Evolutionary conservation across 805 yeast genomes (phyloP).

Genomic region (Candida boidinii): DNA sequence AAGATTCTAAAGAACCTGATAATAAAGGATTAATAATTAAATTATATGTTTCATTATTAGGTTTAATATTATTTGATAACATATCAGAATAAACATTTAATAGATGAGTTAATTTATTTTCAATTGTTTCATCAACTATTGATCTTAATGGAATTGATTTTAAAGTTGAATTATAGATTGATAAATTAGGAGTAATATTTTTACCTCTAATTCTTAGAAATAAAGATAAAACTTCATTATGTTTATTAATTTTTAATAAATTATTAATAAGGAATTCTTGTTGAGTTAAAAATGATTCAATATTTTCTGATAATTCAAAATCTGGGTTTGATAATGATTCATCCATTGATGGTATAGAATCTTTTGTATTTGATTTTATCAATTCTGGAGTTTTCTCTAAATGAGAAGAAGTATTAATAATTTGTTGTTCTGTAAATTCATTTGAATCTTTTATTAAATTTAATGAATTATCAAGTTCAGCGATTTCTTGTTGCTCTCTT

Average conservation of each 20-base stretch:
- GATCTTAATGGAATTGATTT: constrained; percentile 43
- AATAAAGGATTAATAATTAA: constrained; percentile 42
- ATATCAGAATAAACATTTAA: constrained; percentile 64
- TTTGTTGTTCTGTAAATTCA: background rate
- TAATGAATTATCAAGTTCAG: background rate
- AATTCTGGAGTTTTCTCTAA: too few species aligned
- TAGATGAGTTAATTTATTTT: constrained; percentile 52
- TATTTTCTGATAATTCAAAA: too few species aligned
- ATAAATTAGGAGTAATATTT: constrained; percentile 39
- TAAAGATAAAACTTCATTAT: constrained; percentile 26
- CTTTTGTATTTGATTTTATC: too few species aligned
- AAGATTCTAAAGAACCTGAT: constrained; percentile 36
- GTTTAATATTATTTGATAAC: constrained; percentile 44
- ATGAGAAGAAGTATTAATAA: background rate
- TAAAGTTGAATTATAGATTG: constrained; percentile 45
- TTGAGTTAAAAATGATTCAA: background rate
- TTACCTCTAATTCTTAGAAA: constrained; percentile 22
- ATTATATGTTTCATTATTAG: constrained; percentile 46
- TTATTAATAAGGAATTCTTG: constrained; percentile 18
- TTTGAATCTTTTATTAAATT: background rate
- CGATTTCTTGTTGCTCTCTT: too few species aligned
- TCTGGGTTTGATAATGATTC: too few species aligned
- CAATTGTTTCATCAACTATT: constrained; percentile 43
- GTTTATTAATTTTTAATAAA: constrained; percentile 13
- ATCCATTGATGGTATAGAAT: too few species aligned